Evolutionary conservation across 257 asterid genomes (phyloP), one percentile per base, ranked within the genome.

Genomic region (Pogostemon cablin): DNA sequence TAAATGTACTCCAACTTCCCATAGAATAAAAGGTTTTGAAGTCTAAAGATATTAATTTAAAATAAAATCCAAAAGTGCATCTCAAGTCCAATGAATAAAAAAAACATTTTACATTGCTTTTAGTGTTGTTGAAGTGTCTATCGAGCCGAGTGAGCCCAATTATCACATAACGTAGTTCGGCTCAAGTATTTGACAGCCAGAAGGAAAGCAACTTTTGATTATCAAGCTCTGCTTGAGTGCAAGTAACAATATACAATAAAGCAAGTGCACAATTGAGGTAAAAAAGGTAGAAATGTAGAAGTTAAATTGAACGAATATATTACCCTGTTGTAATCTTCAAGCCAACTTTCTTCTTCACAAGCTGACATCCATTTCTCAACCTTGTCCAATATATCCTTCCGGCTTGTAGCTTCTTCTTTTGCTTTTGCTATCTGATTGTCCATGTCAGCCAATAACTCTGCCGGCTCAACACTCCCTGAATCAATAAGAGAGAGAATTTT

Each of bases 311-410:
- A 6, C 17, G 65, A 79, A 12, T 34, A 6, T 48, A 61, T 75
- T 86, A 95, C 99, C 93, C 96, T 84, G 62, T 81, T 95, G 82
- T 95, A 91, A 79, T 95, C 99, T 74, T 95, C 99, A 65, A 91
- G 97, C 98, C 97, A 91, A 73, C 93, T 89, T 88, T 91, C 97
- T 80, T 91, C 97, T 80, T 95, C 98, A 80, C 99, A 95, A 73
- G 97, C 87, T 17, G 96, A 85, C 97, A 91, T 88, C 97, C 96
- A 91, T 70, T 89, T 91, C 80, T 91, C 99, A 80, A 95, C 99
- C 84, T 95, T 95, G 67, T 91, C 99, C 88, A 95, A 77, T 84
- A 95, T 95, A 20, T 91, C 99, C 78, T 81, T 95, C 86, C 99
- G 83, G 79, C 97, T 95, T 32, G 74, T 42, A 57, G 98, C 90